Conservation (phyloP, 306 rosid species). For the Gastrolobium bilobum region DNA sequence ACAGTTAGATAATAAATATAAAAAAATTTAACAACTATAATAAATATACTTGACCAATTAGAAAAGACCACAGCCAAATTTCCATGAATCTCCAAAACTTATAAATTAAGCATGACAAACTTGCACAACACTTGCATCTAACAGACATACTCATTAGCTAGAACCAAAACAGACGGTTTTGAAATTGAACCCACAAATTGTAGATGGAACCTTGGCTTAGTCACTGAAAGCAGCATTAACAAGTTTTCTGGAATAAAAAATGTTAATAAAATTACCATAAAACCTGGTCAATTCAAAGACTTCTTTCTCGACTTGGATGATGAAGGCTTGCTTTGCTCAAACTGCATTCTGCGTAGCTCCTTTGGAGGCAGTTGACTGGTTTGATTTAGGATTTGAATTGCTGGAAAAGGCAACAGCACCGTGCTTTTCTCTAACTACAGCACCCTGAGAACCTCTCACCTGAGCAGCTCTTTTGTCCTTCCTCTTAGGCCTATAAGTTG, state of each 20-base stretch:
- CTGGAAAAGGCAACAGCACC: slow-evolving; percentile 68
- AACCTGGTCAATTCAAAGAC: slow-evolving; percentile 70
- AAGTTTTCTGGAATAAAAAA: slow-evolving; percentile 42
- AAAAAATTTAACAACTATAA: too few species aligned
- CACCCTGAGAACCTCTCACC: slow-evolving; percentile 98
- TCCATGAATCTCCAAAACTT: slow-evolving; percentile 9
- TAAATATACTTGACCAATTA: too few species aligned
- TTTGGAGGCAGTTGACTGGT: slow-evolving; percentile 69
- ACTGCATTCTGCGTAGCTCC: slow-evolving; percentile 67
- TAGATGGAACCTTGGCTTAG: slow-evolving; percentile 37
- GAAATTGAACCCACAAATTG: slow-evolving; percentile 37
- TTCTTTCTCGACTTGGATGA: slow-evolving; percentile 86
- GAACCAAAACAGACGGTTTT: slow-evolving; percentile 46
- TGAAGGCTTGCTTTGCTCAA: slow-evolving; percentile 65
- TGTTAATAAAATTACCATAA: slow-evolving; percentile 29
- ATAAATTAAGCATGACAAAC: not conserved
- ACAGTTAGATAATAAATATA: too few species aligned
- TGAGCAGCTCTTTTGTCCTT: slow-evolving; percentile 98
- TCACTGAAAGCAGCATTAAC: slow-evolving; percentile 41
- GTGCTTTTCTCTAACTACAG: slow-evolving; percentile 85
- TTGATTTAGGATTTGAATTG: slow-evolving; percentile 68
- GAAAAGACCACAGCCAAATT: too few species aligned
- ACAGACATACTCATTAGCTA: slow-evolving; percentile 39
- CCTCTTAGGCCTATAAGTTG: slow-evolving; percentile 93
- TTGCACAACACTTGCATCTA: slow-evolving; percentile 18